phyloP scores from a whole-genome alignment of 2,329 filamentous ascomycete species.

The Diplodia sapinea region DNA sequence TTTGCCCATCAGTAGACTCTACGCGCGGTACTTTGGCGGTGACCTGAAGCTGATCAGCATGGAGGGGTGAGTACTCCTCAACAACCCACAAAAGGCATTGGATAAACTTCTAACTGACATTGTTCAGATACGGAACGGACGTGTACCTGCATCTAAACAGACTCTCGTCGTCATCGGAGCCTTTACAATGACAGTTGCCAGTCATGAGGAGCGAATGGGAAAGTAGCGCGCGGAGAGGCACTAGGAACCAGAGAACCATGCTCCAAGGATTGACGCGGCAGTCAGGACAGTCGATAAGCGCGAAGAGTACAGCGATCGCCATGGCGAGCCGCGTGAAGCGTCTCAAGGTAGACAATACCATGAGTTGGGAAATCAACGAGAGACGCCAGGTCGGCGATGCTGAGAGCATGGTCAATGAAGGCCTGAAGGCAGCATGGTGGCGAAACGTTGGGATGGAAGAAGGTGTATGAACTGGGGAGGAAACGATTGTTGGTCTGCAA shows the following conservation, averaged over 20 bases:
- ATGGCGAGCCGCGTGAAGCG: conserved; percentile 61
- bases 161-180: conserved; percentile 92
- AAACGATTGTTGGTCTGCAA: neutral
- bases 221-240: conserved; percentile 45
- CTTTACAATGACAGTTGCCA: conserved; percentile 89
- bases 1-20: conserved; percentile 88
- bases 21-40: conserved; percentile 95
- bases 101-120: conserved; percentile 7
- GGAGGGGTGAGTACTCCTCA: conserved; percentile 76
- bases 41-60: conserved; percentile 98
- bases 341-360: conserved; percentile 63
- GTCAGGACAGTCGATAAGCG: conserved; percentile 36
- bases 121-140: conserved; percentile 86
- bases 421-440: conserved; percentile 49
- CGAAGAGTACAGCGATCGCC: conserved; percentile 35
- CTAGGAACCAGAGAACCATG: conserved; percentile 38
- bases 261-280: conserved; percentile 68
- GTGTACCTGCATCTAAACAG: conserved; percentile 98
- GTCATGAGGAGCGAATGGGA: conserved; percentile 78
- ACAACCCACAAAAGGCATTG: neutral
- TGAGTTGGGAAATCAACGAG: conserved; percentile 74
- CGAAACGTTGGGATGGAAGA: conserved; percentile 54
- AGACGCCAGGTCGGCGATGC: conserved; percentile 89
- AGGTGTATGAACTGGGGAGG: conserved; percentile 11
- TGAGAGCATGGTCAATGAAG: conserved; percentile 71